These are phyloP conservation scores for Mucor irregularis DNA, from an alignment of 371 early-diverging fungal species.

Conservation along the genomic window DNA sequence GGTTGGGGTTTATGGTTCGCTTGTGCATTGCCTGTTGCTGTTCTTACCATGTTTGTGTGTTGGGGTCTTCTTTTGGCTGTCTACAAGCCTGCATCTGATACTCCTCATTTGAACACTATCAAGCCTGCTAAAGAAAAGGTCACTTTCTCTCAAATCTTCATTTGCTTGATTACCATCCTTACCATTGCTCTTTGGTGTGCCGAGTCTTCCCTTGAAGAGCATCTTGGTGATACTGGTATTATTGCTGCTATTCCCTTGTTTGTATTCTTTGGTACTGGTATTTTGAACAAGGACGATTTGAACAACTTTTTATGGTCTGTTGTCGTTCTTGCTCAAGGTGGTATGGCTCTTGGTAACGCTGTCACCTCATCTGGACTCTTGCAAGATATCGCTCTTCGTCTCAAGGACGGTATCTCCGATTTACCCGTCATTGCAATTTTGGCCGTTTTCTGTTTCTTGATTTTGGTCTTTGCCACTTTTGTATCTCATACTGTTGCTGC, in stretches of 20 bases:
- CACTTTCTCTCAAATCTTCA: conserved; percentile 56
- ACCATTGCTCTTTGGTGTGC: conserved; percentile 92
- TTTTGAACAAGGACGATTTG: conserved; percentile 93
- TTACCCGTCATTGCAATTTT: conserved; percentile 67
- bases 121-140: conserved; percentile 57
- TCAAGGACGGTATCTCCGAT: conserved; percentile 66
- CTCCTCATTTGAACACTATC: conserved; percentile 51
- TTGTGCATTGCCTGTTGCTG: conserved; percentile 75
- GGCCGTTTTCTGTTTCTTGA: conserved; percentile 64
- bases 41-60: conserved; percentile 70
- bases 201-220: conserved; percentile 65
- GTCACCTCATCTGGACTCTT: conserved; percentile 88
- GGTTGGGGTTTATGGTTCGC: conserved; percentile 88
- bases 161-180: conserved; percentile 55
- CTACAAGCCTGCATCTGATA: conserved; percentile 62
- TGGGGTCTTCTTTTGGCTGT: conserved; percentile 80
- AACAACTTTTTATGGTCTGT: conserved; percentile 93
- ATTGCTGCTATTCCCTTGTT: conserved; percentile 92
- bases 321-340: conserved; percentile 94
- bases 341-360: conserved; percentile 88
- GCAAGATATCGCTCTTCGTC: conserved; percentile 69
- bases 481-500: conserved; percentile 95
- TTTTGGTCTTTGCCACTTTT: conserved; percentile 87
- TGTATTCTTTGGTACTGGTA: conserved; percentile 85
- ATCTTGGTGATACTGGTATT: conserved; percentile 91